A percentile compares a stretch with the other conserved stretches of the same genome.
phyloP scores from a whole-genome alignment of 2,329 filamentous ascomycete species.

The Dactylellina cionopaga region DNA sequence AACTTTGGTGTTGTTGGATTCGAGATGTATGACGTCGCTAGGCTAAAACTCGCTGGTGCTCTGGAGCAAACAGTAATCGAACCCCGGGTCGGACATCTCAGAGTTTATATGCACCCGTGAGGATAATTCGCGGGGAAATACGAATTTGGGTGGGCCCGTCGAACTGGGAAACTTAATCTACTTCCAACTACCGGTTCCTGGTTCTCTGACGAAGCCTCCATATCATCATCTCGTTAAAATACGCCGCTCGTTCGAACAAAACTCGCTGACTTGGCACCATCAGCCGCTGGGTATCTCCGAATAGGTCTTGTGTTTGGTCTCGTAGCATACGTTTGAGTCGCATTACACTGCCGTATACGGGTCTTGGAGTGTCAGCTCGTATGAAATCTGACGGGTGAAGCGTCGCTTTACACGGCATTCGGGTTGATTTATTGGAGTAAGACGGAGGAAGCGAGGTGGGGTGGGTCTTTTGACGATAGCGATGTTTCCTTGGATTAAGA shows the following conservation, averaged over 20 bases:
- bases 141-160: too few species aligned
- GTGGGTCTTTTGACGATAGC: too few species aligned
- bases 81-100: too few species aligned
- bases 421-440: neutral
- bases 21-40: neutral
- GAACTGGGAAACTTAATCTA: neutral
- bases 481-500: too few species aligned
- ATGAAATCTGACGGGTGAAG: neutral
- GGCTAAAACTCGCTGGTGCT: too few species aligned
- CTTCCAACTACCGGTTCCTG: neutral
- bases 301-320: too few species aligned
- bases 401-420: neutral
- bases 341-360: neutral
- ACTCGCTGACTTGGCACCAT: neutral
- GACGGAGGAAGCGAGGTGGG: too few species aligned
- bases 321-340: neutral
- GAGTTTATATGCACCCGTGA: too few species aligned
- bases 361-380: neutral
- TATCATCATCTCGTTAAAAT: neutral
- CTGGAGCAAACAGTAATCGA: too few species aligned
- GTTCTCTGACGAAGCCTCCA: neutral
- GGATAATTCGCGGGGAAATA: too few species aligned
- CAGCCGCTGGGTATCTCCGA: conserved; percentile 18
- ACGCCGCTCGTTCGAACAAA: too few species aligned
- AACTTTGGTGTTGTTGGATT: neutral